Base-by-base conservation (phyloP, 352 stramenopile genomes). In the Pythium rhizo-oryzae region DNA sequence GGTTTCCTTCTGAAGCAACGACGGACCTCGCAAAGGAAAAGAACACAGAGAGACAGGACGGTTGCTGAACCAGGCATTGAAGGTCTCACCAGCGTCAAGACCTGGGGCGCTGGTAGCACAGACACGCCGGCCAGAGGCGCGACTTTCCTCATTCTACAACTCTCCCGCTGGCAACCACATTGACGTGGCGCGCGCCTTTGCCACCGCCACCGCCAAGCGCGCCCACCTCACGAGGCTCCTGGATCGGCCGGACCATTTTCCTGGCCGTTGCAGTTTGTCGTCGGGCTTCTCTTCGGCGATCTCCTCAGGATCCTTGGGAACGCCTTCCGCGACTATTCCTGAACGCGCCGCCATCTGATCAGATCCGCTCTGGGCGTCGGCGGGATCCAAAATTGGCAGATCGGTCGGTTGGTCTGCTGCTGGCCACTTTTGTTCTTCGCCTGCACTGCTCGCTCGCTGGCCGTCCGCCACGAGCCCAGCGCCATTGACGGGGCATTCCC, bases 291-390 rank as follows among this genome's bases (percentile, higher is more conserved):
- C 35, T 41, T 41, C 35, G 8, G 8, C 35, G 35, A 41, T 41
- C 35, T 41, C 13, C 35, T 41, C 35, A 41, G 35, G 35, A 41
- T 41, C 35, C 8, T 11, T 8, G 13, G 35, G 24, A 7, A n/a
- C 49, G 49, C 46, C 16, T 57, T 57, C 49, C 46, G n/a, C 13
- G 44, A 52, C 64, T 71, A 71, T 71, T 71, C 64, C 57, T 71
- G 64, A 60, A 56, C 24, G 15, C n/a, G 37, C 41, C 49, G 28
- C 37, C 35, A 49, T 49, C 64, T 61, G 57, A 54, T 57, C 54
- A 41, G 54, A 57, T 35, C 50, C 37, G 25, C 24, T 61, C 56
- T 47, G 46, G 35, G 44, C 60, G 18, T 30, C 23, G 9, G 44
- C 33, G 18, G 19, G 46, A 60, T 67, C 60, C 60, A 67, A 60